These are phyloP conservation scores for Fusarium sp. DNA, from an alignment of 2,329 filamentous ascomycete species.

Conservation along the genomic window DNA sequence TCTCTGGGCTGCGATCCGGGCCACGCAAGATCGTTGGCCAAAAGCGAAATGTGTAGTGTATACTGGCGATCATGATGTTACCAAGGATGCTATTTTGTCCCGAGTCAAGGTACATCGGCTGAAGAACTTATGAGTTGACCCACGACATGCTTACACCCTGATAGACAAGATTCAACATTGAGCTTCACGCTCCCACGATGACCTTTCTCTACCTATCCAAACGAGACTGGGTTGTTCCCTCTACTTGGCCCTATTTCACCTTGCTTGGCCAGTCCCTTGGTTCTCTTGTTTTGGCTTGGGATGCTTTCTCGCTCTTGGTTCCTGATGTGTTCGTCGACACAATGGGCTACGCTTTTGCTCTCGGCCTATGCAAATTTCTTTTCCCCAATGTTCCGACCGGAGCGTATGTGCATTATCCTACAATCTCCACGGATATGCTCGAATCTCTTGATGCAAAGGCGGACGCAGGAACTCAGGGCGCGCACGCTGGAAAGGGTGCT, in stretches of 20 bases:
- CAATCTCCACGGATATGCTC: conserved; percentile 98
- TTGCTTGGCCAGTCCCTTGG: conserved; percentile 93
- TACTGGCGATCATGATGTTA: conserved; percentile 91
- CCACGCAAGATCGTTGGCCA: conserved; percentile 89
- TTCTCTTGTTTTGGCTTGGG: conserved; percentile 86
- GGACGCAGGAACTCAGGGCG: conserved; percentile 70
- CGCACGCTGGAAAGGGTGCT: conserved; percentile 84
- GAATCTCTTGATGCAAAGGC: conserved; percentile 76
- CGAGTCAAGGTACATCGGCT: conserved; percentile 73
- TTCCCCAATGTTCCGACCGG: conserved; percentile 85
- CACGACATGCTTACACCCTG: conserved; percentile 25
- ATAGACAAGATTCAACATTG: conserved; percentile 90
- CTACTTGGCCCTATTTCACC: conserved; percentile 91
- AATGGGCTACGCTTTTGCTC: conserved; percentile 95
- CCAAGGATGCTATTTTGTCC: conserved; percentile 80
- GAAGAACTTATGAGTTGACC: background rate
- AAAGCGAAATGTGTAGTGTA: conserved; percentile 92
- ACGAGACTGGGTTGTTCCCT: conserved; percentile 84
- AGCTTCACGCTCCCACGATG: conserved; percentile 83
- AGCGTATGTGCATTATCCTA: conserved; percentile 97
- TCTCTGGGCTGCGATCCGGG: conserved; percentile 93
- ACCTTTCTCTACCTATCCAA: conserved; percentile 92
- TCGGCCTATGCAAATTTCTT: conserved; percentile 83
- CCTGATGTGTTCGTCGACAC: conserved; percentile 97
- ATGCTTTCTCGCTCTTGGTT: conserved; percentile 90